Evolutionary conservation across 768 basidiomycete genomes (phyloP).

Genomic region (Kwoniella bestiolae): DNA sequence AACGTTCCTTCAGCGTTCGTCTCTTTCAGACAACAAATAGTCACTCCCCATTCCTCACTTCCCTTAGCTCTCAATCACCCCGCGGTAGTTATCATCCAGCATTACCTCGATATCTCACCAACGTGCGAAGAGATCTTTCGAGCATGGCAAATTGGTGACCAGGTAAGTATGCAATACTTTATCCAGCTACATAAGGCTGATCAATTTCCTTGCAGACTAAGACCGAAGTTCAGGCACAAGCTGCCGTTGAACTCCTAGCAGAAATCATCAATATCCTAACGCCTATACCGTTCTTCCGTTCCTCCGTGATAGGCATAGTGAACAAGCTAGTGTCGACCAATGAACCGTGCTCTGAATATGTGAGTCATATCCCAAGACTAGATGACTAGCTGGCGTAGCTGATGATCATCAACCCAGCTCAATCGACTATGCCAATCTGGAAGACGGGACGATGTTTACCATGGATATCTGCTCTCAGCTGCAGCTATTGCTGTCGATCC

Average conservation of each 20-base stretch:
- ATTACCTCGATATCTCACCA: constrained; percentile 53
- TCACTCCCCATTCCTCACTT: constrained; percentile 42
- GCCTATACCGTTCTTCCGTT: constrained; percentile 54
- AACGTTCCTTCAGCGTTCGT: constrained; percentile 40
- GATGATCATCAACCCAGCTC: constrained; percentile 30
- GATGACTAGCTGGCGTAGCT: background rate
- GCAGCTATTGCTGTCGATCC: constrained; percentile 48
- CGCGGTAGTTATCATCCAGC: constrained; percentile 50
- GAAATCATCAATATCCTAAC: constrained; percentile 49
- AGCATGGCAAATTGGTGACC: constrained; percentile 46
- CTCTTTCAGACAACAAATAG: constrained; percentile 52
- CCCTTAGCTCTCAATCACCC: constrained; percentile 50
- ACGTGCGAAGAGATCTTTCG: constrained; percentile 51
- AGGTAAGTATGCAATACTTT: constrained; percentile 3
- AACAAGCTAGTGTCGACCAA: constrained; percentile 41
- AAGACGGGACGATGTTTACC: constrained; percentile 51
- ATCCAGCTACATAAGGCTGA: background rate
- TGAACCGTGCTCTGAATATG: constrained; percentile 44
- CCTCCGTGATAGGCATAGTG: constrained; percentile 39
- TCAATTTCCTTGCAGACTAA: constrained; percentile 24
- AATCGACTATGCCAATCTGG: constrained; percentile 50
- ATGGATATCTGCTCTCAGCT: constrained; percentile 44
- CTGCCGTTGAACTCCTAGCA: constrained; percentile 43
- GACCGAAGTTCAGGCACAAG: constrained; percentile 36
- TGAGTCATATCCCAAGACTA: constrained; percentile 21